These are phyloP conservation scores for Rhodosporidiobolus odoratus DNA, from an alignment of 768 basidiomycete genomes.

Conservation along the genomic window DNA sequence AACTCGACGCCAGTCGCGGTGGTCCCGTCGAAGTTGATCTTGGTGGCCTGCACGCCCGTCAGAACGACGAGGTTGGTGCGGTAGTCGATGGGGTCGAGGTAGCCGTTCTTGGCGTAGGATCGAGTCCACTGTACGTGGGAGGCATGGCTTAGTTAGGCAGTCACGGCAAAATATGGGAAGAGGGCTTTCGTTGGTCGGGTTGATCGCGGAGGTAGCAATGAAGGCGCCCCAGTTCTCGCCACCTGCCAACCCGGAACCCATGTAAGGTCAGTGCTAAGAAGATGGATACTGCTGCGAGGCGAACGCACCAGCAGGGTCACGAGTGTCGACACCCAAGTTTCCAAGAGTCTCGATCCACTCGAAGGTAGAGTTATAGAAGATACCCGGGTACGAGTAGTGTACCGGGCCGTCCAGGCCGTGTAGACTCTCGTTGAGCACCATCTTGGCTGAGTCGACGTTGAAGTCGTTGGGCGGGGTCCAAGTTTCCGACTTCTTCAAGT, in stretches of 20 bases:
- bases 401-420: slow-evolving; percentile 44
- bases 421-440: slow-evolving; percentile 43
- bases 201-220: slow-evolving; percentile 48
- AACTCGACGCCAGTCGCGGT: slow-evolving; percentile 50
- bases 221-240: slow-evolving; percentile 39
- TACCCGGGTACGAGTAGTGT: slow-evolving; percentile 38
- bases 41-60: slow-evolving; percentile 50
- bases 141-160: background rate
- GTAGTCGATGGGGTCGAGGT: slow-evolving; percentile 45
- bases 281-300: background rate
- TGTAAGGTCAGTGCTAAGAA: too few species aligned
- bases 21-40: slow-evolving; percentile 46
- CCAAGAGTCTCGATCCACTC: slow-evolving; percentile 41
- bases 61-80: slow-evolving; percentile 50
- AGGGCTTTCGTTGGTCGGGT: slow-evolving; percentile 36
- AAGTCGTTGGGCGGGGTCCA: slow-evolving; percentile 46
- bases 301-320: slow-evolving; percentile 30
- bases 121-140: slow-evolving; percentile 42
- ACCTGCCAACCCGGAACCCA: background rate
- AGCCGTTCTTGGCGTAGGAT: slow-evolving; percentile 47
- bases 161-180: background rate
- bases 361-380: slow-evolving; percentile 39
- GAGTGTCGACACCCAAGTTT: slow-evolving; percentile 32
- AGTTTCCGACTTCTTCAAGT: slow-evolving; percentile 46
- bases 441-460: slow-evolving; percentile 40